These are phyloP conservation scores for Fusarium paranaense DNA, from an alignment of 2,329 filamentous ascomycete species.

Conservation along the genomic window DNA sequence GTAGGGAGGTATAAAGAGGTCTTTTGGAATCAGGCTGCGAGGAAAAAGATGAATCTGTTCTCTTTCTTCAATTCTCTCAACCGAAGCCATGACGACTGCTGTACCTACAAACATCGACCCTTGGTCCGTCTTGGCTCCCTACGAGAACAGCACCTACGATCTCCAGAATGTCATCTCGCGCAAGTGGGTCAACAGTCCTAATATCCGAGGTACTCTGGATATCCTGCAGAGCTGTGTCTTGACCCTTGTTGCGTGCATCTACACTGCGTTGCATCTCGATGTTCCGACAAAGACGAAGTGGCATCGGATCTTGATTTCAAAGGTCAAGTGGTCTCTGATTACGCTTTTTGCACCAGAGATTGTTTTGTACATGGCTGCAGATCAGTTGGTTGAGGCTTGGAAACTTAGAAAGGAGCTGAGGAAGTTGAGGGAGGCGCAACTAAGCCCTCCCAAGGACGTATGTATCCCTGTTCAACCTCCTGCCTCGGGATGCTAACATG, in stretches of 20 bases:
- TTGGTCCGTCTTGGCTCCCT: not conserved
- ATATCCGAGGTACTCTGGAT: not conserved
- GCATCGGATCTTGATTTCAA: constrained; percentile 24
- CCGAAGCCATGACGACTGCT: not conserved
- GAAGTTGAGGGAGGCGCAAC: not conserved
- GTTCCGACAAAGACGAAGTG: constrained; percentile 38
- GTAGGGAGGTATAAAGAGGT: not conserved
- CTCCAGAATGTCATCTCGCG: not conserved
- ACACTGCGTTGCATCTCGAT: constrained; percentile 51
- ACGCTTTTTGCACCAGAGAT: constrained; percentile 49
- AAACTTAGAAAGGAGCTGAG: constrained; percentile 5
- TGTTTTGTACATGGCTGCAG: constrained; percentile 42
- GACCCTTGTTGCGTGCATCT: constrained; percentile 50
- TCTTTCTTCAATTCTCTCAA: not conserved
- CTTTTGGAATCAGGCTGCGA: not conserved
- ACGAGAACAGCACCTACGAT: not conserved
- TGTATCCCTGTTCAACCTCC: not conserved
- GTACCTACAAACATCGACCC: not conserved
- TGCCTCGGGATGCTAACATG: not conserved
- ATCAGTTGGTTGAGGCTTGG: constrained; percentile 19
- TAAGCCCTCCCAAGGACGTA: not conserved
- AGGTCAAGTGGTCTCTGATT: constrained; percentile 46
- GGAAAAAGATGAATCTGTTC: not conserved
- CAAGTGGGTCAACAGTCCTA: not conserved
- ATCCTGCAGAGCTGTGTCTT: constrained; percentile 49